Base-by-base conservation (phyloP, 305 asterid genomes). In the Fraxinus greggii region DNA sequence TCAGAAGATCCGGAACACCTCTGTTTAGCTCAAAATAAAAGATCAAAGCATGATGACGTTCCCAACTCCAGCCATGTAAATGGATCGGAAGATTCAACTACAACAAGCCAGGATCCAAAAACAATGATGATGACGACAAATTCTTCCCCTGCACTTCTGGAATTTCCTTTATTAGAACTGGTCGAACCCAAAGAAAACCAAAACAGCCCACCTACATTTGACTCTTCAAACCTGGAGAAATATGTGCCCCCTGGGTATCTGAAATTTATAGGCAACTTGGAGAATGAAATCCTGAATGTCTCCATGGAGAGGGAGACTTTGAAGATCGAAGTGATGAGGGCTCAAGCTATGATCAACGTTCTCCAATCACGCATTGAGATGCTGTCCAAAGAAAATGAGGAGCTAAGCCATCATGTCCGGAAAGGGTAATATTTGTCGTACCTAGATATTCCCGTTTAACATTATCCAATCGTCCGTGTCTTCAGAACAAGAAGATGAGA, bases 321-420 rank as follows among this genome's bases (percentile, higher is more conserved):
- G 81, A 95, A 92, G 94, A 92, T 95, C 84, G 99, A 95, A 82
- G 90, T 95, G 93, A 93, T 93, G 97, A 90, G 99, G 78, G 97
- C 97, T 12, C 95, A 95, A 48, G 97, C 98, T 3, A 93, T 93
- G 95, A 90, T 95, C 88, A 92, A 91, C 93, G 77, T 89, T 82
- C 94, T 95, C 78, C 99, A 95, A 82, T 90, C 97, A 0, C 94
- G 92, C 5, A 82, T 93, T 1, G 95, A 90, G 2, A 33, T 73
- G 54, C 45, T 94, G 89, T 29, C 86, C 78, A 90, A 87, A 85
- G 98, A 95, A 59, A 94, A 92, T 24, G 92, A 91, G 54, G 95
- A 91, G 79, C 77, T 92, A 38, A 88, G 87, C 72, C 87, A 91
- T n/a, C 88, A 29, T 73, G 89, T 80, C 40, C 90, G 90, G 82